Evolutionary conservation across 768 basidiomycete species (phyloP), one percentile per base, ranked within the genome.

Genomic region (Lanmaoa rubissima): DNA sequence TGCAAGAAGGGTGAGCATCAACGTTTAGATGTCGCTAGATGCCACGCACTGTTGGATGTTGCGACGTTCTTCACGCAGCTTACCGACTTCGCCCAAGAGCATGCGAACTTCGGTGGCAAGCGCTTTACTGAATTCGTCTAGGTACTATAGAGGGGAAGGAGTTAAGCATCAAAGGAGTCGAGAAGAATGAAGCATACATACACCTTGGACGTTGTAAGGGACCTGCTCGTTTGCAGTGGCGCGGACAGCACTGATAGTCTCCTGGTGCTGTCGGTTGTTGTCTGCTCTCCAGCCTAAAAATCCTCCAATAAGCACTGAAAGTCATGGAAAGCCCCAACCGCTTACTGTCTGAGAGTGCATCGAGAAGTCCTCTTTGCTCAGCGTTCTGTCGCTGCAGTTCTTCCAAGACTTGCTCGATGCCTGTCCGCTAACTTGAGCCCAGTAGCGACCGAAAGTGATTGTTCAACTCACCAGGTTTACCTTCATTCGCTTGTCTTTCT

Each of bases 81-180:
- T 89, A 40, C 91, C 90, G 40, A 93, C 92, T 75, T 94, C 92
- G 36, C 80, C 82, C 11, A 94, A 80, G 14, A 94, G 77, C 80
- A 90, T 87, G 32, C 90, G 84, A 11, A 94, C 91, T 75, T 94
- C 92, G 16, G 82, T 78, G 3, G 92, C 90, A 45, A 94, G 73
- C 1, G 92, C 87, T 69, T 85, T 88, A 70, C 90, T 92, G 74
- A 94, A 94, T 54, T 94, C 90, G 58, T 94, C 88, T 14, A 94
- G 79, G 68, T 94, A 93, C 88, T 91, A 53, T 40, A 26, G 26
- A 39, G 3, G 2, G 16, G 4, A 24, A 8, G n/a, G 48, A 12
- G 26, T 17, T 50, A 16, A 14, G 38, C 11, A 40, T 31, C 3
- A 31, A 28, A 14, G 28, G 16, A 7, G 9, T 31, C n/a, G 14